These are phyloP conservation scores for Phytopythium cucurbitacearum DNA, from an alignment of 352 stramenopile genomes.

Conservation along the genomic window DNA sequence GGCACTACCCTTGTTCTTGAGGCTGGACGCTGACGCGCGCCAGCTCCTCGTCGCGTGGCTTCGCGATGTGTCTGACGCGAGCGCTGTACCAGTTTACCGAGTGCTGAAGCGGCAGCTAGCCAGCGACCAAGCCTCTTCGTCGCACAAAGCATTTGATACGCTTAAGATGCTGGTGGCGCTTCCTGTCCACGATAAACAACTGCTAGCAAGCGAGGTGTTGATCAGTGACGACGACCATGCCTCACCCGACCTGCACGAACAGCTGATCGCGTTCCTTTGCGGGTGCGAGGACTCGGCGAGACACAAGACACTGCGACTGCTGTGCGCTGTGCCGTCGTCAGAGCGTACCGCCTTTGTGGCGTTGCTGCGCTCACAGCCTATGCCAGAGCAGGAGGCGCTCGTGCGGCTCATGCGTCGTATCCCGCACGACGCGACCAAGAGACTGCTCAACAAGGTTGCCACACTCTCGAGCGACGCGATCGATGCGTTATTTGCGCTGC, in stretches of 20 bases:
- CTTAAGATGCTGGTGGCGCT: conserved; percentile 38
- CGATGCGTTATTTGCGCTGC: conserved; percentile 62
- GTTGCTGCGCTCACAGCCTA: conserved; percentile 48
- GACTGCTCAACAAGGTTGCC: conserved; percentile 39
- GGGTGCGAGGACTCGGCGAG: conserved; percentile 23
- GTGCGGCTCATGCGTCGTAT: conserved; percentile 64
- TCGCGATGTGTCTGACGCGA: conserved; percentile 32
- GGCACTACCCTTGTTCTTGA: conserved; percentile 33
- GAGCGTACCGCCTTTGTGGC: conserved; percentile 36
- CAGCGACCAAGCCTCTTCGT: background rate
- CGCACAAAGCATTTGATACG: conserved; percentile 16
- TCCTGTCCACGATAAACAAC: conserved; percentile 30
- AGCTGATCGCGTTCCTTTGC: conserved; percentile 43
- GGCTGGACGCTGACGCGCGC: conserved; percentile 18
- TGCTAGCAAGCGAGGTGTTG: conserved; percentile 31
- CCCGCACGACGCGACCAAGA: conserved; percentile 33
- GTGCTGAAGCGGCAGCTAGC: conserved; percentile 20
- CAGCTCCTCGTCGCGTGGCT: conserved; percentile 36
- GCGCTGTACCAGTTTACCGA: conserved; percentile 32
- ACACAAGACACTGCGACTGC: conserved; percentile 48
- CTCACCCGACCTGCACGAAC: conserved; percentile 12
- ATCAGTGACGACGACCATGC: background rate
- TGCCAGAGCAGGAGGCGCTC: conserved; percentile 49
- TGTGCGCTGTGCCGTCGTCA: conserved; percentile 25
- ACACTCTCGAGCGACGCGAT: conserved; percentile 29